A percentile compares a stretch with the other conserved stretches of the same genome.
Evolutionary conservation across 2,329 filamentous ascomycete genomes (phyloP).

Genomic region (Alternaria atra): DNA sequence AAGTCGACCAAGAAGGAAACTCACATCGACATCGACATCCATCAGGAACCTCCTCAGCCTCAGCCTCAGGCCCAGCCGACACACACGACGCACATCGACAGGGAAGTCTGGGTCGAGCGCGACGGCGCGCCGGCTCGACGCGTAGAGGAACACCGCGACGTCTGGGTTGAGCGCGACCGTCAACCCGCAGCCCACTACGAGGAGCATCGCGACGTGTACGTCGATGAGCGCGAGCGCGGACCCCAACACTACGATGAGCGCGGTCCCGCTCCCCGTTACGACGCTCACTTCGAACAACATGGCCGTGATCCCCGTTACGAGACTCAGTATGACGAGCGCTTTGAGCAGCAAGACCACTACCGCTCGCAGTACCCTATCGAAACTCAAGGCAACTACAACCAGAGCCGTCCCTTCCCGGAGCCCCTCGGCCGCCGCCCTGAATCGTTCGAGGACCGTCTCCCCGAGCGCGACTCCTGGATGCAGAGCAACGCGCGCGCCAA

Average conservation of each 20-base stretch:
- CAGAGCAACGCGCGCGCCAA: constrained; percentile 33
- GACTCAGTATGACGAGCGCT: constrained; percentile 32
- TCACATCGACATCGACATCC: constrained; percentile 45
- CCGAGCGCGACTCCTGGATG: constrained; percentile 48
- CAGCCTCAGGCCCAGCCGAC: constrained; percentile 16
- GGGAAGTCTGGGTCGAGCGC: constrained; percentile 42
- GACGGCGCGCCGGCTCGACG: constrained; percentile 30
- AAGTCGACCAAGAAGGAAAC: constrained; percentile 33
- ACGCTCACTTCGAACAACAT: constrained; percentile 32
- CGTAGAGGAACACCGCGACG: constrained; percentile 44
- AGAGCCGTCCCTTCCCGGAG: constrained; percentile 25
- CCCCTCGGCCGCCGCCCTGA: constrained; percentile 45
- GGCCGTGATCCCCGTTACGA: constrained; percentile 24
- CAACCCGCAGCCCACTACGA: constrained; percentile 36
- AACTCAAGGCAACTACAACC: constrained; percentile 14
- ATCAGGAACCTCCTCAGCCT: constrained; percentile 25
- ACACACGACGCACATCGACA: constrained; percentile 38
- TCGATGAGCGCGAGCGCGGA: constrained; percentile 31
- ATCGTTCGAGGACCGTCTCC: constrained; percentile 48
- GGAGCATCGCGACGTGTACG: constrained; percentile 37
- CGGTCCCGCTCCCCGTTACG: constrained; percentile 29
- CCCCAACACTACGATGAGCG: constrained; percentile 39
- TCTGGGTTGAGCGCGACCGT: constrained; percentile 39
- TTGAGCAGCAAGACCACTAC: constrained; percentile 31
- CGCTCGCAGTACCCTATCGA: constrained; percentile 31